Percentiles rank a stretch among this genome's conserved stretches.
Conservation (phyloP, 139 green algal species). For the Edaphochlamys debaryana region DNA sequence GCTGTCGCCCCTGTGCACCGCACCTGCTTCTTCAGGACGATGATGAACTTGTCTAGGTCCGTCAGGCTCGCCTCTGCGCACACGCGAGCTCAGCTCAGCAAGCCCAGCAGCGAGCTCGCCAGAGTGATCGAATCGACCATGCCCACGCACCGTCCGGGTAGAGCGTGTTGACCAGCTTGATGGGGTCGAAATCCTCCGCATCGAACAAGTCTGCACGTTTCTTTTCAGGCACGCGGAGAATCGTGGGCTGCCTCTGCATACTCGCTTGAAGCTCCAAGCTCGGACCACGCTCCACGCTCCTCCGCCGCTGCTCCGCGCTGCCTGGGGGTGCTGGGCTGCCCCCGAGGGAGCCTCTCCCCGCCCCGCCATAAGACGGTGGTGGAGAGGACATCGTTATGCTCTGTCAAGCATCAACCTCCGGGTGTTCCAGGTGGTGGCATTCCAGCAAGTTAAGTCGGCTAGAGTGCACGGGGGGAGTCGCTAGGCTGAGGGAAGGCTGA, state of each 20-base stretch:
- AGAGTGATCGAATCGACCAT: too few species aligned
- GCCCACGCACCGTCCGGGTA: constrained; percentile 82
- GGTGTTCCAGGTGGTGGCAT: too few species aligned
- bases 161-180: constrained; percentile 87
- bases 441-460: too few species aligned
- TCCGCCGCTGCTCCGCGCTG: too few species aligned
- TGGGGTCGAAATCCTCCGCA: constrained; percentile 78
- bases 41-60: constrained; percentile 83
- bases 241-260: constrained; percentile 12
- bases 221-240: neutral
- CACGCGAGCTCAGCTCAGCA: too few species aligned
- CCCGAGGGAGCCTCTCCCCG: neutral
- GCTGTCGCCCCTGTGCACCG: too few species aligned
- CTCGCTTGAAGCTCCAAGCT: neutral
- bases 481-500: too few species aligned
- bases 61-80: constrained; percentile 84
- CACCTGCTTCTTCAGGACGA: constrained; percentile 75
- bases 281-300: neutral
- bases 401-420: too few species aligned
- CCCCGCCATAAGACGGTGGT: neutral
- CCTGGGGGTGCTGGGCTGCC: too few species aligned
- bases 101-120: too few species aligned
- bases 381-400: neutral
- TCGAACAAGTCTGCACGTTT: constrained; percentile 65
- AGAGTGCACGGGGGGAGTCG: too few species aligned